A percentile compares a stretch with the other conserved stretches of the same genome.
Conservation (phyloP, 495 filamentous ascomycete species). For the Podospora anserina region DNA sequence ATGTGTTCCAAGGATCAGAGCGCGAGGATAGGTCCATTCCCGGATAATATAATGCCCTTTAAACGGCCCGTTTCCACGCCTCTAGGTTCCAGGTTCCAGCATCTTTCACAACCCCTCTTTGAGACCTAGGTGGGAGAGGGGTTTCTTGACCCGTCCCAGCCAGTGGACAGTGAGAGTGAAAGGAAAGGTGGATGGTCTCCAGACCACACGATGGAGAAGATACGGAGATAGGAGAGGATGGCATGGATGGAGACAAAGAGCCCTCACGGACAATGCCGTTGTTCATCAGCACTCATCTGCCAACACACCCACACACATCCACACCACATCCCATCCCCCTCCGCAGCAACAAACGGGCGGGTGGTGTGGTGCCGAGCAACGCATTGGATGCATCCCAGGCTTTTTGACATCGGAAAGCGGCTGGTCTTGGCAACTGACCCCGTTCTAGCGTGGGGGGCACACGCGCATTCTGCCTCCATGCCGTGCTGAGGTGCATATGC, state of each 20-base stretch:
- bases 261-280: not conserved
- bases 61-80: not conserved
- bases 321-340: not conserved
- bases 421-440: conserved; percentile 13
- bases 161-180: no score
- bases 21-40: not conserved
- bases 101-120: not conserved
- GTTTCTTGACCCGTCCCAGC: not conserved
- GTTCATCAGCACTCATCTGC: not conserved
- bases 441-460: conserved; percentile 5
- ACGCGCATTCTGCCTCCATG: not conserved
- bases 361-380: conserved; percentile 8
- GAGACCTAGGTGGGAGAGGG: not conserved
- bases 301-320: not conserved
- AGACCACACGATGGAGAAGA: no score
- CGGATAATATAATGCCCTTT: not conserved
- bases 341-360: conserved; percentile 3
- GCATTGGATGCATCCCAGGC: conserved; percentile 13
- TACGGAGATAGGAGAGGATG: not conserved
- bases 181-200: no score
- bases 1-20: not conserved
- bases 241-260: not conserved
- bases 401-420: conserved; percentile 6
- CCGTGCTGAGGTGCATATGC: not conserved
- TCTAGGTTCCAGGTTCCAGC: not conserved